These are phyloP conservation scores for Corinectria fuckeliana DNA, from an alignment of 2,329 filamentous ascomycete species.

Conservation along the genomic window DNA sequence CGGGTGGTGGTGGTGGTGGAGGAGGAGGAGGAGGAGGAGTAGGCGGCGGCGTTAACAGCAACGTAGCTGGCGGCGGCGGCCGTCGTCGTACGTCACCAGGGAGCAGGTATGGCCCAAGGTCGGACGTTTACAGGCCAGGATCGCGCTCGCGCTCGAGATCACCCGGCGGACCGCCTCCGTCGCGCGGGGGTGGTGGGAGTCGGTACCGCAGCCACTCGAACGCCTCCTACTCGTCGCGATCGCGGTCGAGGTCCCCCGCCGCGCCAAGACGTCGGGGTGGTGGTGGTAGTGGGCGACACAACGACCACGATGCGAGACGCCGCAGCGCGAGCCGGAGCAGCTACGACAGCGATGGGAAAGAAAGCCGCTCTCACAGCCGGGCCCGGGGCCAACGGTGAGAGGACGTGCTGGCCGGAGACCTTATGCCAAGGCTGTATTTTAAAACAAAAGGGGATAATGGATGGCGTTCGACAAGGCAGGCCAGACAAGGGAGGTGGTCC, in stretches of 20 bases:
- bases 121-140: constrained; percentile 68
- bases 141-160: constrained; percentile 58
- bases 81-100: constrained; percentile 46
- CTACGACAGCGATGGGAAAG: constrained; percentile 49
- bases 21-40: constrained; percentile 40
- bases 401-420: not conserved
- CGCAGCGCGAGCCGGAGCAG: constrained; percentile 58
- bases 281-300: constrained; percentile 36
- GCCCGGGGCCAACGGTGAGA: constrained; percentile 44
- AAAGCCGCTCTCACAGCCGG: constrained; percentile 50
- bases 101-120: constrained; percentile 50
- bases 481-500: constrained; percentile 2
- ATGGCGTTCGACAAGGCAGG: constrained; percentile 29
- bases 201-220: constrained; percentile 55
- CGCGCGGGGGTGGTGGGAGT: constrained; percentile 42
- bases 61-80: constrained; percentile 45
- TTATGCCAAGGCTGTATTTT: constrained; percentile 22
- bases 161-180: constrained; percentile 49
- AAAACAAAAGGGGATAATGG: constrained; percentile 19
- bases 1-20: constrained; percentile 25
- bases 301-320: constrained; percentile 44
- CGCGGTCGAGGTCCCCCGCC: constrained; percentile 52
- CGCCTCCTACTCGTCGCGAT: constrained; percentile 55
- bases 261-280: constrained; percentile 42
- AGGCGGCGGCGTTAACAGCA: constrained; percentile 38